Base-by-base conservation (phyloP, 2,329 filamentous ascomycete genomes). In the Colletotrichum plurivorum region DNA sequence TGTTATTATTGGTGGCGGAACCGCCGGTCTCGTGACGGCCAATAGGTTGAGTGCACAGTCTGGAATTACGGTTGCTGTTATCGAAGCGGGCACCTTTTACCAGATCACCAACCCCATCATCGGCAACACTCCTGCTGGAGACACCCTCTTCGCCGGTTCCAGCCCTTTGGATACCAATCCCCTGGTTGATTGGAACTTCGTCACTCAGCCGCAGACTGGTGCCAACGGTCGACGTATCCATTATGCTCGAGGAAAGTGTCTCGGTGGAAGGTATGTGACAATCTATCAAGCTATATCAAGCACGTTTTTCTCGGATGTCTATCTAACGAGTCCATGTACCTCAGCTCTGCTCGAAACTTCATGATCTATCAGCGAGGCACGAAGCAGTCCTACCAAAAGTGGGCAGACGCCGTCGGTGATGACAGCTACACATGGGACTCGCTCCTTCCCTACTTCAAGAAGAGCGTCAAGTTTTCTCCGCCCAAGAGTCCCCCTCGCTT, bases 1-100 rank as follows among this genome's bases (percentile, higher is more conserved):
- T 39, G 63, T 72, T 13, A 65, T 83, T 5, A 74, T 81, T 16
- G 81, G 82, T n/a, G 81, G 81, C 22, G 81, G 81, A 16, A 82
- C 77, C 0, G 80, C 78, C 2, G 81, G 81, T 16, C 75, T 78
- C 31, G 74, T 76, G 1, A 60, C 83, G 2, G 81, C 77, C 6
- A 73, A 71, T 22, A 75, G 81, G 7, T 73, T 83, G 46, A 49
- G 46, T 39, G 76, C 79, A 8, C 72, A 75, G 25, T 73, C 72
- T 4, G 52, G 20, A 15, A 71, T 70, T 48, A 72, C 71, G 2
- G 80, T 83, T 9, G 80, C 80, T 18, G 76, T 83, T 4, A 72
- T 83, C 36, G 81, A 83, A 64, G 80, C 80, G 3, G 81, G 81
- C 4, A 69, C 64, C 2, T 79, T 79, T 27, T 76, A 78, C 48